phyloP scores from a whole-genome alignment of 495 filamentous ascomycete genomes.

The Hamigera avellanea region DNA sequence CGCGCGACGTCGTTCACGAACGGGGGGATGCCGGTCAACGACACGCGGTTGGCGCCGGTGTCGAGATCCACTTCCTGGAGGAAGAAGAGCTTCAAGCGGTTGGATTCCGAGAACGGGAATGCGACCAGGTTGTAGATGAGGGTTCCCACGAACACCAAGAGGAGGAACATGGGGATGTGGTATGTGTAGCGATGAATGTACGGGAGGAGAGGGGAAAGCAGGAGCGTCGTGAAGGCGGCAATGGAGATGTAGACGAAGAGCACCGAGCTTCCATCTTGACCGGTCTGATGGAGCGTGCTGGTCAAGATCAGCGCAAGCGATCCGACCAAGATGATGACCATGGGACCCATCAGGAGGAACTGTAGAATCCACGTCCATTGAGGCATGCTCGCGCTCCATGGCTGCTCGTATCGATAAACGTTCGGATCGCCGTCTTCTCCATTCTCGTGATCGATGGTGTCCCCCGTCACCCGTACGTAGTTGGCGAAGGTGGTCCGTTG shows the following conservation, averaged over 20 bases:
- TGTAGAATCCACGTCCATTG: constrained; percentile 80
- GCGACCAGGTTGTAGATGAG: constrained; percentile 78
- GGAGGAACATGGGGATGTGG: constrained; percentile 66
- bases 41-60: constrained; percentile 52
- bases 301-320: constrained; percentile 66
- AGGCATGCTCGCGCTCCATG: constrained; percentile 70
- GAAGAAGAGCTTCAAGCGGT: constrained; percentile 80
- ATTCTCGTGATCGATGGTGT: constrained; percentile 19
- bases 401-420: constrained; percentile 69
- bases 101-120: constrained; percentile 75
- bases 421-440: constrained; percentile 23
- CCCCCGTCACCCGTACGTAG: constrained; percentile 37
- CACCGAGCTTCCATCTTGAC: constrained; percentile 58
- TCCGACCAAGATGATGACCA: constrained; percentile 61
- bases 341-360: constrained; percentile 67
- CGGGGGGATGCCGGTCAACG: constrained; percentile 57
- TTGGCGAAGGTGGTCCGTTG: constrained; percentile 64
- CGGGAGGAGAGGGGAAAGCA: constrained; percentile 69
- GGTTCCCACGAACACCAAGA: constrained; percentile 63
- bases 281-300: constrained; percentile 65
- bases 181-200: constrained; percentile 81
- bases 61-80: constrained; percentile 71
- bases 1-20: constrained; percentile 58
- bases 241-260: constrained; percentile 61
- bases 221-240: constrained; percentile 51